Conservation (phyloP, 2,329 filamentous ascomycete species). For the Fusarium cyanostomum region DNA sequence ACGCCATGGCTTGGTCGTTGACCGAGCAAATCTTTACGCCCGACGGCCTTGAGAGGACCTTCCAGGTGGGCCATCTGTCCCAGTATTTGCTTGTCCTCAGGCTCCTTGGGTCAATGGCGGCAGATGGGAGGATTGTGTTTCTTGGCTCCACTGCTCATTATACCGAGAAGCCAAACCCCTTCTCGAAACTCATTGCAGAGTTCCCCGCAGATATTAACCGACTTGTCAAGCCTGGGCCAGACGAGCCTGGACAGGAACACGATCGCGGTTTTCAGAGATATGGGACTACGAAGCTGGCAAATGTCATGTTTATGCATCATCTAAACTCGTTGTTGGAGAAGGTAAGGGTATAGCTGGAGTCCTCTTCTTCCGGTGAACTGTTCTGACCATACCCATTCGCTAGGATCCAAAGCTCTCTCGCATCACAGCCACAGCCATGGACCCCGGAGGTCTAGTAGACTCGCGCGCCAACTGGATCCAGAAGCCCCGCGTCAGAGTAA, state of each 20-base stretch:
- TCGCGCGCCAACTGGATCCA: slow-evolving; percentile 31
- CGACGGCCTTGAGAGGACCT: slow-evolving; percentile 31
- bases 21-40: slow-evolving; percentile 9
- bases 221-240: slow-evolving; percentile 5
- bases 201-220: slow-evolving; percentile 15
- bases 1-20: slow-evolving; percentile 30
- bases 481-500: background rate
- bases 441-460: slow-evolving; percentile 37
- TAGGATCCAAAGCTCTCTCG: slow-evolving; percentile 28
- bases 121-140: slow-evolving; percentile 23
- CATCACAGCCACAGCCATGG: slow-evolving; percentile 36
- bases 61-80: slow-evolving; percentile 33
- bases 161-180: slow-evolving; percentile 17
- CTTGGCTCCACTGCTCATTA: slow-evolving; percentile 28
- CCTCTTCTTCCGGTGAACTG: too few relatives aligned
- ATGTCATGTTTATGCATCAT: slow-evolving; percentile 42
- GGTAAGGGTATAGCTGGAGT: background rate
- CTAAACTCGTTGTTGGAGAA: slow-evolving; percentile 26
- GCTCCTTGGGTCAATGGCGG: slow-evolving; percentile 26
- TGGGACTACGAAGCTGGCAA: slow-evolving; percentile 33
- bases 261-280: slow-evolving; percentile 39
- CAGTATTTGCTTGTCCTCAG: slow-evolving; percentile 37
- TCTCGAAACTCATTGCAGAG: slow-evolving; percentile 18
- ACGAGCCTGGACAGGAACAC: slow-evolving; percentile 22
- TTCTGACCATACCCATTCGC: too few relatives aligned